Base-by-base conservation (phyloP, 305 asterid species). In the Solanum hybrid region DNA sequence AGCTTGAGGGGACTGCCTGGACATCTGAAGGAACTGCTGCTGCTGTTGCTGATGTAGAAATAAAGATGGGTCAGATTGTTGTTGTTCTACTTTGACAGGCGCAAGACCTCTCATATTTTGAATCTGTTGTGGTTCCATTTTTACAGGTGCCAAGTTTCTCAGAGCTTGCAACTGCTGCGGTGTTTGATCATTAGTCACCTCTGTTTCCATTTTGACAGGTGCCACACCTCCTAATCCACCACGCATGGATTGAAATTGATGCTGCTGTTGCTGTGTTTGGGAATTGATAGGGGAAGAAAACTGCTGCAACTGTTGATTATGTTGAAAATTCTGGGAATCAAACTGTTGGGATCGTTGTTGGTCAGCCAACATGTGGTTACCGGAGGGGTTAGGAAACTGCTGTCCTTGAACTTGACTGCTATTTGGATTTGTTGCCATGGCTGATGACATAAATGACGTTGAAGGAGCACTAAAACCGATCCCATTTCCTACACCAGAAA, bases 61-160 rank as follows among this genome's bases (percentile, higher is more conserved):
- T 89, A 95, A 79, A 84, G 99, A 95, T 1, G 96, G 89, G 73
- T 96, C 99, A 0, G 97, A 92, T 80, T 94, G 95, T 90, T 94
- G 99, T 24, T 95, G 93, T 73, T 96, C 99, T 93, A 96, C 92
- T 92, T 97, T 97, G 27, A 95, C 95, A 31, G 96, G 91, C 3
- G 93, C 95, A 90, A 94, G 87, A 90, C 92, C 89, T 92, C 99
- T 94, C 93, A 96, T 93, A 92, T 88, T 92, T 68, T 94, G 95
- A 80, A 96, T 61, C 57, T 95, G 99, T 88, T 97, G 99, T 0
- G 95, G 95, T 87, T 96, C 99, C 94, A 94, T 24, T 78, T 97
- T 97, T n/a, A 96, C 98, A 9, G 95, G 22, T 85, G 96, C 93
- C 88, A 93, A 90, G 91, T 87, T 95, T 89, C 95, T 88, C 84